A percentile compares a stretch with the other conserved stretches of the same genome.
These are phyloP conservation scores for Trametes elegans DNA, from an alignment of 768 basidiomycete genomes.

Conservation along the genomic window DNA sequence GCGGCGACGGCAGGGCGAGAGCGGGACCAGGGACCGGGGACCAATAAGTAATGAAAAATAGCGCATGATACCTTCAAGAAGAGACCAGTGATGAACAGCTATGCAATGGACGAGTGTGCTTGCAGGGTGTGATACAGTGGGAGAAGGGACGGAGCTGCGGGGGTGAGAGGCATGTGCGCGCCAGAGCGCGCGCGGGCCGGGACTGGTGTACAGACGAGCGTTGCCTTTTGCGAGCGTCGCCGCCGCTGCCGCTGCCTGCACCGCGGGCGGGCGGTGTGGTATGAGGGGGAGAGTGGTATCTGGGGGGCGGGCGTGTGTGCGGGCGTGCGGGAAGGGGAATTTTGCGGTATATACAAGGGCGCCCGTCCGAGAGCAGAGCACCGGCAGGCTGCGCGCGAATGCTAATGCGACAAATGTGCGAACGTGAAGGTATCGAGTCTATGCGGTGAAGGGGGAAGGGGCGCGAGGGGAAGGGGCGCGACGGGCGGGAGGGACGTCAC, in stretches of 20 bases:
- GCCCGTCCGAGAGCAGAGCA: constrained; percentile 14
- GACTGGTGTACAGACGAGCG: constrained; percentile 21
- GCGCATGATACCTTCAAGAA: constrained; percentile 22
- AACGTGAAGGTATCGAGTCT: constrained; percentile 11
- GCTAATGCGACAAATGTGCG: constrained; percentile 1
- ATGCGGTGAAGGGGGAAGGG: constrained; percentile 7
- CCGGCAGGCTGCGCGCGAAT: neutral
- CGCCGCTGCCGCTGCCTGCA: constrained; percentile 9
- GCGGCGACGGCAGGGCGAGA: neutral
- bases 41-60: constrained; percentile 27
- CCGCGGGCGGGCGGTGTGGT: constrained; percentile 13
- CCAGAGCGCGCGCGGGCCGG: constrained; percentile 16
- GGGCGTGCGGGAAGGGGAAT: neutral
- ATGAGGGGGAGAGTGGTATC: constrained; percentile 19
- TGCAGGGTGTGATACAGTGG: constrained; percentile 18
- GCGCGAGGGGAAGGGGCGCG: neutral
- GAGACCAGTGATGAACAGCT: constrained; percentile 14
- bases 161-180: neutral
- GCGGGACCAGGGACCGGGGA: neutral
- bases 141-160: neutral
- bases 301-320: neutral
- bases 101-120: constrained; percentile 18
- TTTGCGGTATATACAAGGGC: constrained; percentile 21
- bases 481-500: neutral
- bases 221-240: constrained; percentile 13